phyloP scores from a whole-genome alignment of 305 asterid genomes.

The Stenogyne calaminthoides region DNA sequence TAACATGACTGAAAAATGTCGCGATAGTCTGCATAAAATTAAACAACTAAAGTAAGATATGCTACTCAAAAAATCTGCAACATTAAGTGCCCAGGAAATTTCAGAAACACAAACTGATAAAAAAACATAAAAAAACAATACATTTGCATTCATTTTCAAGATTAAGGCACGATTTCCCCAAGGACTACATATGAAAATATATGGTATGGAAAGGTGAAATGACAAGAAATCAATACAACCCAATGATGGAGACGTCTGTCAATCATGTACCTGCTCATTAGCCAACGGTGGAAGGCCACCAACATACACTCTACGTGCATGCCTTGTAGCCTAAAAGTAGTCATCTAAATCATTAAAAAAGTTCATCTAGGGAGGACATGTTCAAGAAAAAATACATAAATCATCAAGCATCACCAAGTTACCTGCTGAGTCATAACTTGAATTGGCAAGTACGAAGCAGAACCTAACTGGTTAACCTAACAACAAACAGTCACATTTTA shows the following conservation, averaged over 20 bases:
- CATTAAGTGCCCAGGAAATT: slow-evolving; percentile 5
- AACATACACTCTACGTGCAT: slow-evolving; percentile 68
- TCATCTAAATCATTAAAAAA: slow-evolving; percentile 24
- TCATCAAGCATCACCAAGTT: slow-evolving; percentile 21
- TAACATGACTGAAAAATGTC: slow-evolving; percentile 80
- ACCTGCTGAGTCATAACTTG: slow-evolving; percentile 70
- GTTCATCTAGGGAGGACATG: slow-evolving; percentile 5
- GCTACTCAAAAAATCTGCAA: slow-evolving; percentile 2
- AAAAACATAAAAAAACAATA: neutral
- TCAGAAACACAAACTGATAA: slow-evolving; percentile 17
- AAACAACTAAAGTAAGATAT: slow-evolving; percentile 25
- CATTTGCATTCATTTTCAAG: slow-evolving; percentile 1
- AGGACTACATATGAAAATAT: neutral
- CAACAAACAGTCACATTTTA: slow-evolving; percentile 21
- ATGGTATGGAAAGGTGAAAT: neutral
- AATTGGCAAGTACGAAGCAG: slow-evolving; percentile 41
- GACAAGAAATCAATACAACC: slow-evolving; percentile 14
- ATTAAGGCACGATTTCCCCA: slow-evolving; percentile 8
- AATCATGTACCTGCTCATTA: slow-evolving; percentile 51
- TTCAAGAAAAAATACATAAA: slow-evolving; percentile 12
- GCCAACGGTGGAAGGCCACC: slow-evolving; percentile 67
- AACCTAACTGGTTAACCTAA: slow-evolving; percentile 45
- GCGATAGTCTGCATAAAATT: slow-evolving; percentile 66
- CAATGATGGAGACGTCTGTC: neutral
- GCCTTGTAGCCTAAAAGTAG: slow-evolving; percentile 56